These are phyloP conservation scores for Aciculosporium take DNA, from an alignment of 2,329 filamentous ascomycete species.

Conservation along the genomic window DNA sequence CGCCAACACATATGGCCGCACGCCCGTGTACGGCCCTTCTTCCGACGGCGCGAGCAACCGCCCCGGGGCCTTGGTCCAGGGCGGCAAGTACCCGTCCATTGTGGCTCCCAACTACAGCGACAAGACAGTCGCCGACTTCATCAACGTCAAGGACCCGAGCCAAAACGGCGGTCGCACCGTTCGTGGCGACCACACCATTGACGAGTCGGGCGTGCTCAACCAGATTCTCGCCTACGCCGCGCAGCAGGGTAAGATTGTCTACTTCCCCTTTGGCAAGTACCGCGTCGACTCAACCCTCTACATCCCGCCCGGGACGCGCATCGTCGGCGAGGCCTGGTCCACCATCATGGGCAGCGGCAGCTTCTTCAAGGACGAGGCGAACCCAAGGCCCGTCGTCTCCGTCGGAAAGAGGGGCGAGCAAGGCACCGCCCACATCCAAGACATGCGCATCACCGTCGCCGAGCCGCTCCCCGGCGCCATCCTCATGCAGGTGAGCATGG, in stretches of 20 bases:
- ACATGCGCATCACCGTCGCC: slow-evolving; percentile 36
- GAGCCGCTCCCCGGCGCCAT: slow-evolving; percentile 26
- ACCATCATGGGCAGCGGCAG: slow-evolving; percentile 31
- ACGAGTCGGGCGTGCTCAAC: slow-evolving; percentile 25
- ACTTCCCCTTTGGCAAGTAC: slow-evolving; percentile 17
- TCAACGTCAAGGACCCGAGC: slow-evolving; percentile 24
- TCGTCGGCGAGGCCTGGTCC: slow-evolving; percentile 42
- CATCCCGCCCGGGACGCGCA: slow-evolving; percentile 25
- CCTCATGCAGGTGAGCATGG: slow-evolving; percentile 38
- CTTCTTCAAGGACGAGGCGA: slow-evolving; percentile 24
- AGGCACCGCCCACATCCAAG: slow-evolving; percentile 34
- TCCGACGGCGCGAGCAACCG: slow-evolving; percentile 17
- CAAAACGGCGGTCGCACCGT: slow-evolving; percentile 17
- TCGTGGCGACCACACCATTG: slow-evolving; percentile 22
- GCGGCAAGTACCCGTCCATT: slow-evolving; percentile 21
- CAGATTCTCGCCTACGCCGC: slow-evolving; percentile 23
- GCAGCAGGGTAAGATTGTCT: slow-evolving; percentile 14
- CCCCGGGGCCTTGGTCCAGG: slow-evolving; percentile 21
- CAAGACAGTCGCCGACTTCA: slow-evolving; percentile 14
- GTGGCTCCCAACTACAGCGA: slow-evolving; percentile 13
- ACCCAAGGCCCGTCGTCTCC: not conserved
- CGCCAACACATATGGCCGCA: slow-evolving; percentile 26
- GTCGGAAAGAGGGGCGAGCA: slow-evolving; percentile 24
- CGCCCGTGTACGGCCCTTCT: slow-evolving; percentile 22
- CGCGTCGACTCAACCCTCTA: slow-evolving; percentile 13